phyloP scores from a whole-genome alignment of 306 rosid genomes.

The Senna tora region DNA sequence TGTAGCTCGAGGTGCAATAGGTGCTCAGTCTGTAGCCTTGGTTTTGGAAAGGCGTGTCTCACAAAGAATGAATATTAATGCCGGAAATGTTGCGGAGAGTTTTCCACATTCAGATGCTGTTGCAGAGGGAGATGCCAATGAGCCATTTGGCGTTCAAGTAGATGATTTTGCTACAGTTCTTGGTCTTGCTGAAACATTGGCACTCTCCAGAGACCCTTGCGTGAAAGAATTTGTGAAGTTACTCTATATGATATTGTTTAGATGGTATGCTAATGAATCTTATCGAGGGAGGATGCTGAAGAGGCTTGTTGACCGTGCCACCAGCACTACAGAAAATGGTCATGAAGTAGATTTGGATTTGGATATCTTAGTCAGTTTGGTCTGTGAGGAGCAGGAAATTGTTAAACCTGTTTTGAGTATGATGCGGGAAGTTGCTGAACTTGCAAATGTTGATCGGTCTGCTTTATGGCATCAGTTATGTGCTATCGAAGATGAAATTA shows the following conservation, averaged over 20 bases:
- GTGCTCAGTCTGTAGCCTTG: constrained; percentile 83
- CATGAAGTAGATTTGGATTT: constrained; percentile 80
- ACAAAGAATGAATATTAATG: constrained; percentile 62
- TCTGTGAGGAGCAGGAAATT: constrained; percentile 86
- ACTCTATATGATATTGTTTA: constrained; percentile 81
- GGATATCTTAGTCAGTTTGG: constrained; percentile 81
- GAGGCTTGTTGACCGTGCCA: constrained; percentile 87
- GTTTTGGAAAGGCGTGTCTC: constrained; percentile 91
- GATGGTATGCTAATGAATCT: constrained; percentile 91
- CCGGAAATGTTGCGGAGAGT: constrained; percentile 57
- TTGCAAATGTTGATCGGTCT: constrained; percentile 91
- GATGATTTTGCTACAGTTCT: constrained; percentile 91
- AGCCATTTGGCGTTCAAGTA: constrained; percentile 72
- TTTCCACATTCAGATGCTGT: constrained; percentile 63
- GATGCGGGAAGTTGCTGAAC: constrained; percentile 96
- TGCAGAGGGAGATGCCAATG: constrained; percentile 66
- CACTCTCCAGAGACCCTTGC: constrained; percentile 78
- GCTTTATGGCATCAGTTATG: constrained; percentile 97
- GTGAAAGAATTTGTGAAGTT: constrained; percentile 87
- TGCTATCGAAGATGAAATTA: constrained; percentile 88
- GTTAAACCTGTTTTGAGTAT: constrained; percentile 80
- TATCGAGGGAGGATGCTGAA: constrained; percentile 79
- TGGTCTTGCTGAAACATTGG: constrained; percentile 94
- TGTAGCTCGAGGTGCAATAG: constrained; percentile 86
- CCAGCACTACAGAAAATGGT: constrained; percentile 66